Conservation (phyloP, 129 eudicot species). For the Escallonia rubra region DNA sequence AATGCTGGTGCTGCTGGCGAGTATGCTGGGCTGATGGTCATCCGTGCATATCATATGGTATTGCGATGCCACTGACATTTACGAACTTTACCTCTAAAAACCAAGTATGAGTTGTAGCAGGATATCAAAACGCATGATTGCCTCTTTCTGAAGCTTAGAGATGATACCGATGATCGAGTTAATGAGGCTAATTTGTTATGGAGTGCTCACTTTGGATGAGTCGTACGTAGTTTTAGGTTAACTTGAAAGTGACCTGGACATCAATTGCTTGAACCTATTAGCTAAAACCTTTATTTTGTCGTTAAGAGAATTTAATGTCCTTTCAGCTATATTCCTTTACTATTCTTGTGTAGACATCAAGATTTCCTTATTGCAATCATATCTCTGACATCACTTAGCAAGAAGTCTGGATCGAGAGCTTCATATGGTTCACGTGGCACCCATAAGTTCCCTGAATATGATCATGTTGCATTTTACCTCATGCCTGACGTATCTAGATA, state of each 20-base stretch:
- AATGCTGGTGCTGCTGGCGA: conserved; percentile 99
- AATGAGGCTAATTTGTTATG: neutral
- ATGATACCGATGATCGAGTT: neutral
- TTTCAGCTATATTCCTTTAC: neutral
- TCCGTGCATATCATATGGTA: conserved; percentile 95
- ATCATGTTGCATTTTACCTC: too few species aligned
- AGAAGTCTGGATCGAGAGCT: too few species aligned
- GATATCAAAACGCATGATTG: neutral
- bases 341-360: neutral
- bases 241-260: neutral
- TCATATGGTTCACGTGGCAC: too few species aligned
- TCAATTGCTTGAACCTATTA: too few species aligned
- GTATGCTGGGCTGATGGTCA: conserved; percentile 97
- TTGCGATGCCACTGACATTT: conserved; percentile 4
- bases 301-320: neutral
- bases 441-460: too few species aligned
- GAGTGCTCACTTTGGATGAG: neutral
- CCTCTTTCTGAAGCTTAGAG: neutral
- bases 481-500: neutral
- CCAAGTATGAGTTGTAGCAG: too few species aligned
- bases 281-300: neutral
- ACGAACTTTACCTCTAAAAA: neutral
- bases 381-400: too few species aligned
- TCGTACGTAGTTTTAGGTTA: neutral
- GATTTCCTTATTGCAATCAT: neutral